Base-by-base conservation (phyloP, 2,329 filamentous ascomycete genomes). In the Phyllosticta citrichinensis region DNA sequence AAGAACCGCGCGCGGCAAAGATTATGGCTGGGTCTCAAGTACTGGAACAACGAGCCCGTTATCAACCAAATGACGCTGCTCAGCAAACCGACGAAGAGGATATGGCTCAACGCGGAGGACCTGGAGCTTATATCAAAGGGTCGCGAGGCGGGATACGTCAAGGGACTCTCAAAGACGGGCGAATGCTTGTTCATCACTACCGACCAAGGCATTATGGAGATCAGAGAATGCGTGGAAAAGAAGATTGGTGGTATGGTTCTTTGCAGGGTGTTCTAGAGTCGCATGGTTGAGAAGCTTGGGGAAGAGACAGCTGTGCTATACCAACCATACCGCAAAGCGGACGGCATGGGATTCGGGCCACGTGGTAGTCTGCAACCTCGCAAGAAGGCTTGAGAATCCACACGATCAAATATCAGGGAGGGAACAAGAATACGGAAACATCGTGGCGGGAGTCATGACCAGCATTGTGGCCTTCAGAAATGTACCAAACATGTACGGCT, bases 11-110 rank as follows among this genome's bases (percentile, higher is more conserved):
- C 91, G 4, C 81, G 79, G 50, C 82, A 89, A 70, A 81, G 92
- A 63, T 77, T 97, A 66, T 97, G 92, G 92, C 76, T 97, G 12
- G 91, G 91, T 1, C 78, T 96, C 69, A 96, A 96, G 78, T 96
- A 96, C 81, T 89, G 84, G 83, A 85, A 91, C 66, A 88, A 88
- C 70, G 80, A 86, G 73, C 90, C 92, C 5, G 91, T 96, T 22
- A 76, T 97, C 66, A 80, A 79, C 64, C 81, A 83, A 65, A 81
- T 93, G 68, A 73, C 75, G 56, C 73, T 87, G 70, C 79, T 96
- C 63, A 87, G 83, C 69, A 93, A 87, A 74, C 88, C 91, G 10
- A 92, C 83, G 68, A 81, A 90, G 65, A 75, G 84, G 67, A 82
- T 95, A 71, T 87, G 81, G 67, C 79, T 90, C 64, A 80, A 84